Percentiles rank a stretch among this genome's conserved stretches.
phyloP scores from a whole-genome alignment of 805 yeast species.

The Candida insectorum region DNA sequence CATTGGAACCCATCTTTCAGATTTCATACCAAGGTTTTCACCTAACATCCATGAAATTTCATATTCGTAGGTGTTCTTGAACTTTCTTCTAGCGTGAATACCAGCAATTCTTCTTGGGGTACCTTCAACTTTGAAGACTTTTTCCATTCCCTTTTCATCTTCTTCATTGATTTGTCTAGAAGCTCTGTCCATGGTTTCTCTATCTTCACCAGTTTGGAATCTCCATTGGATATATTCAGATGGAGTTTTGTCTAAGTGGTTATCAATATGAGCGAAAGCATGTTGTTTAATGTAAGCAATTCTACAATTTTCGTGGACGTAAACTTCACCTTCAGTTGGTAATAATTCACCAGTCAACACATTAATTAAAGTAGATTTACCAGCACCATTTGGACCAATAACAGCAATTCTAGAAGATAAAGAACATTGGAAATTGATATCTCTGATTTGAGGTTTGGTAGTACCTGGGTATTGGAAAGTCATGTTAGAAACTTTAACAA shows the following conservation, averaged over 20 bases:
- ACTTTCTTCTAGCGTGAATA: constrained; percentile 96
- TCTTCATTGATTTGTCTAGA: constrained; percentile 96
- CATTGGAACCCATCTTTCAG: constrained; percentile 99
- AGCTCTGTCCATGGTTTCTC: constrained; percentile 99
- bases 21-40: constrained; percentile 98
- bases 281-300: constrained; percentile 99
- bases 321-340: constrained; percentile 98
- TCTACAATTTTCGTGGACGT: constrained; percentile 99
- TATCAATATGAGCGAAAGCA: constrained; percentile 99
- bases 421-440: constrained; percentile 98
- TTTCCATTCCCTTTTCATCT: constrained; percentile 98
- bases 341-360: constrained; percentile 99
- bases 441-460: constrained; percentile 85
- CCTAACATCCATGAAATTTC: constrained; percentile 97
- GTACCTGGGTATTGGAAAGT: constrained; percentile 99
- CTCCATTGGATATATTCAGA: constrained; percentile 99
- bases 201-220: constrained; percentile 99
- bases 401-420: constrained; percentile 99
- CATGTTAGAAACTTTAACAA: constrained; percentile 96
- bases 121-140: constrained; percentile 98
- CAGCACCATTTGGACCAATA: constrained; percentile 99
- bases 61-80: constrained; percentile 99
- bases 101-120: constrained; percentile 95
- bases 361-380: constrained; percentile 98
- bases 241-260: constrained; percentile 98